Conservation (phyloP, 2,329 filamentous ascomycete species). For the Exutisphaerella laricina region DNA sequence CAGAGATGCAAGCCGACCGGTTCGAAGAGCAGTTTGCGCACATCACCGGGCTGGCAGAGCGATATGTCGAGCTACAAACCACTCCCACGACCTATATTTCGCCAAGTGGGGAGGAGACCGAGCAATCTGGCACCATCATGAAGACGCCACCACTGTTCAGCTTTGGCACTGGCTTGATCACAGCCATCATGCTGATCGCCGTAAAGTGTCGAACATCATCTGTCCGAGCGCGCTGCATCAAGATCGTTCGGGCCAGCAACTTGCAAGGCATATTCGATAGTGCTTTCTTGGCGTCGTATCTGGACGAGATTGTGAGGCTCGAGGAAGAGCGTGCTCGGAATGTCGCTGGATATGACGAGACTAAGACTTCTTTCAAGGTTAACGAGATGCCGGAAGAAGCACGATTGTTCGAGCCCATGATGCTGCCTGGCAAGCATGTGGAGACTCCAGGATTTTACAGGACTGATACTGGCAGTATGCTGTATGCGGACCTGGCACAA, state of each 20-base stretch:
- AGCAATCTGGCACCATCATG: background rate
- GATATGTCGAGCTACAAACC: slow-evolving; percentile 1
- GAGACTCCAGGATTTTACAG: slow-evolving; percentile 3
- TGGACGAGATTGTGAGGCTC: slow-evolving; percentile 1
- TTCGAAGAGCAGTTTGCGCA: slow-evolving; percentile 5
- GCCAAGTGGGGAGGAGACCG: background rate
- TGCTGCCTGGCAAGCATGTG: slow-evolving; percentile 6
- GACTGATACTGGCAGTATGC: background rate
- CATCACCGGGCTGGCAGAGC: slow-evolving; percentile 6
- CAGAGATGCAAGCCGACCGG: slow-evolving; percentile 3
- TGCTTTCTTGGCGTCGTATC: slow-evolving; percentile 5
- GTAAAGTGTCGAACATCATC: slow-evolving; percentile 7
- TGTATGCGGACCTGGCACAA: background rate
- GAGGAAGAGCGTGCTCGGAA: slow-evolving; percentile 4
- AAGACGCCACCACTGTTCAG: slow-evolving; percentile 10
- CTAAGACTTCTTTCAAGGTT: background rate
- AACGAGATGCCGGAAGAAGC: slow-evolving; percentile 2
- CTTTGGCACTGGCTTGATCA: slow-evolving; percentile 5
- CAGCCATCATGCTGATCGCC: slow-evolving; percentile 1
- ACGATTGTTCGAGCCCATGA: slow-evolving; percentile 7
- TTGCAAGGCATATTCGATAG: slow-evolving; percentile 8
- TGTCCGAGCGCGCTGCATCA: slow-evolving; percentile 3
- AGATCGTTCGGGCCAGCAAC: slow-evolving; percentile 2
- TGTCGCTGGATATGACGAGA: background rate
- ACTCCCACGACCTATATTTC: background rate